Conservation (phyloP, 2,329 filamentous ascomycete species). For the Aspergillus neotritici region DNA sequence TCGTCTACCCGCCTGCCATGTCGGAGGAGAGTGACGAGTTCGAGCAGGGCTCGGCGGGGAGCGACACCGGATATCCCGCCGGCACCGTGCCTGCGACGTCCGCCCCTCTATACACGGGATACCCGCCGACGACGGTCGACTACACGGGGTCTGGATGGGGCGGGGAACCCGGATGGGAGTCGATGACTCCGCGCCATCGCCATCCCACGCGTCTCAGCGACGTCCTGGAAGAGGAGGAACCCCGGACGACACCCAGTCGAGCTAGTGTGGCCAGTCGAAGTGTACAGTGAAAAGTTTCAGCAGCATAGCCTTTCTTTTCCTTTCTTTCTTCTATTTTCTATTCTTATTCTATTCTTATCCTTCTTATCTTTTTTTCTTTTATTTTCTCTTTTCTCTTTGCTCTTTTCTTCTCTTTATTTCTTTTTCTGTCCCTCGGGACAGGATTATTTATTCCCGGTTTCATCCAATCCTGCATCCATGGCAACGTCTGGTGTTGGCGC, state of each 20-base stretch:
- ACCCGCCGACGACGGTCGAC: constrained; percentile 46
- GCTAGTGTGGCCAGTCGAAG: constrained; percentile 47
- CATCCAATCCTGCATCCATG: constrained; percentile 2
- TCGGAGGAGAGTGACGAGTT: constrained; percentile 51
- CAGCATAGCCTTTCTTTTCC: constrained; percentile 2
- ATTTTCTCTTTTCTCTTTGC: constrained; percentile 5
- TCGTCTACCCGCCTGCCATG: constrained; percentile 49
- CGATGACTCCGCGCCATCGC: constrained; percentile 66
- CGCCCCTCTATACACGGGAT: constrained; percentile 22
- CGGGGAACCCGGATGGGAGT: constrained; percentile 66
- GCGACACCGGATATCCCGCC: constrained; percentile 30
- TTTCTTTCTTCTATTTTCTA: constrained; percentile 4
- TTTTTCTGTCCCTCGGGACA: neutral
- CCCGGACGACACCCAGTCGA: constrained; percentile 64
- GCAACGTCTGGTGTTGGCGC: no score
- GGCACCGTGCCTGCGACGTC: constrained; percentile 21
- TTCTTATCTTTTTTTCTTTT: constrained; percentile 4
- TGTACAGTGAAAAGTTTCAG: constrained; percentile 21
- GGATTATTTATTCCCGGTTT: constrained; percentile 3
- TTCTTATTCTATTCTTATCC: constrained; percentile 5
- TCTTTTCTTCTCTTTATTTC: constrained; percentile 4
- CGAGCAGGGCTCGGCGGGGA: constrained; percentile 47
- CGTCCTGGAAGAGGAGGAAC: constrained; percentile 79
- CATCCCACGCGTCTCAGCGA: constrained; percentile 85
- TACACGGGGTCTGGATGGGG: constrained; percentile 64